Conservation (phyloP, 495 filamentous ascomycete genomes). For the Tuber magnatum region DNA sequence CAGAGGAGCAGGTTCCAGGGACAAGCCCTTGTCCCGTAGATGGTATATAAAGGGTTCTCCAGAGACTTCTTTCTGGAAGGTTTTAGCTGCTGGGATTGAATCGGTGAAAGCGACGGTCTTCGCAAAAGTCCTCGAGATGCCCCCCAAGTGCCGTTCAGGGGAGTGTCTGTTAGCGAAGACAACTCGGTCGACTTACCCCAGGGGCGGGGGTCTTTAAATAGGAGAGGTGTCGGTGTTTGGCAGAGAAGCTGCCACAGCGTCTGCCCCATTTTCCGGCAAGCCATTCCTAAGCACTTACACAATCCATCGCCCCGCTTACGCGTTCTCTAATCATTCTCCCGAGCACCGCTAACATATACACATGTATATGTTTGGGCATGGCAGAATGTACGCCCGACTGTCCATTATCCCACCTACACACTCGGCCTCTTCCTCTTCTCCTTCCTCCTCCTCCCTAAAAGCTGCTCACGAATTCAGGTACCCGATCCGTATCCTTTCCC, state of each 20-base stretch:
- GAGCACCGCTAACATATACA: not conserved
- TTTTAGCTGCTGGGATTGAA: not conserved
- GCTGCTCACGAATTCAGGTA: not conserved
- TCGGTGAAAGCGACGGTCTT: not conserved
- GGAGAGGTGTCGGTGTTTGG: not conserved
- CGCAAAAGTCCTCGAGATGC: not conserved
- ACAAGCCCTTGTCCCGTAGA: not conserved
- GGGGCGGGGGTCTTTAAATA: not conserved
- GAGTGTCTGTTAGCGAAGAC: not conserved
- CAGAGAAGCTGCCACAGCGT: not conserved
- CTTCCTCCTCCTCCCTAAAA: not conserved
- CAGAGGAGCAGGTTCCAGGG: not conserved
- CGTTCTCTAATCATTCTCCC: not conserved
- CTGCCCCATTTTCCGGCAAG: not conserved
- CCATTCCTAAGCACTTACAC: not conserved
- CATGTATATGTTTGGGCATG: not conserved
- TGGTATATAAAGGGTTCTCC: not conserved
- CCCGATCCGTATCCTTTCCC: too few relatives aligned
- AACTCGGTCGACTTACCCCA: not conserved
- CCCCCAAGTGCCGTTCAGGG: not conserved
- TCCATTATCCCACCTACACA: not conserved
- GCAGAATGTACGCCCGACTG: not conserved
- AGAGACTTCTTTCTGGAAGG: not conserved
- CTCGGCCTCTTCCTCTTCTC: too few relatives aligned
- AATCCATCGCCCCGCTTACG: not conserved